phyloP scores from a whole-genome alignment of 176 grass and related monocot species.

The Paspalum vaginatum region DNA sequence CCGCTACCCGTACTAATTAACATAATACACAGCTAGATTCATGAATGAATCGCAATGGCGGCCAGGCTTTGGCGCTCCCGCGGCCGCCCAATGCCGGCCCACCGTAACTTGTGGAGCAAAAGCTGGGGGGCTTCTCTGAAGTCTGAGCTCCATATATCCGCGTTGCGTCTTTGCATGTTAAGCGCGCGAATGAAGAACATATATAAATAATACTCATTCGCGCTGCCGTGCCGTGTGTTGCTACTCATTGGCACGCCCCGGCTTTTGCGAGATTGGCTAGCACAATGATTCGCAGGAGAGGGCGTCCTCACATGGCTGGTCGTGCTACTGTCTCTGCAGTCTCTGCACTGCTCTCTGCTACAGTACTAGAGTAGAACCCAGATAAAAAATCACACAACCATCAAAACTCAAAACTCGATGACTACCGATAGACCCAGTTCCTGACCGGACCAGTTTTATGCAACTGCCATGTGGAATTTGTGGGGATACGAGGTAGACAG shows the following conservation, averaged over 20 bases:
- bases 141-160: not conserved
- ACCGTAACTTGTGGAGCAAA: conserved; percentile 68
- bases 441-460: not conserved
- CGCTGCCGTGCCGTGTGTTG: conserved; percentile 27
- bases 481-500: too few species aligned
- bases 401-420: not conserved
- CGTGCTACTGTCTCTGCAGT: conserved; percentile 24
- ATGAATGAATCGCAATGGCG: not conserved
- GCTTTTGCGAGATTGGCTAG: conserved; percentile 49
- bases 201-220: not conserved
- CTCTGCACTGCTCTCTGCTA: not conserved
- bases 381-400: conserved; percentile 8
- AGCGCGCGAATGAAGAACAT: not conserved
- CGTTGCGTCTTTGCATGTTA: conserved; percentile 36
- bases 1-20: too few species aligned
- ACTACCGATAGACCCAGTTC: too few species aligned
- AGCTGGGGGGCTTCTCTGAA: conserved; percentile 31
- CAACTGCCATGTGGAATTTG: not conserved
- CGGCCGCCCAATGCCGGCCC: conserved; percentile 14
- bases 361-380: not conserved
- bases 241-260: conserved; percentile 27
- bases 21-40: not conserved
- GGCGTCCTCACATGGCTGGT: conserved; percentile 42
- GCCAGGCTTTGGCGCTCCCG: conserved; percentile 4
- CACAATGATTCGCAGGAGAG: conserved; percentile 53